Percentiles rank a stretch among this genome's conserved stretches.
phyloP scores from a whole-genome alignment of 441 rosid genomes.

The Populus hybrid region DNA sequence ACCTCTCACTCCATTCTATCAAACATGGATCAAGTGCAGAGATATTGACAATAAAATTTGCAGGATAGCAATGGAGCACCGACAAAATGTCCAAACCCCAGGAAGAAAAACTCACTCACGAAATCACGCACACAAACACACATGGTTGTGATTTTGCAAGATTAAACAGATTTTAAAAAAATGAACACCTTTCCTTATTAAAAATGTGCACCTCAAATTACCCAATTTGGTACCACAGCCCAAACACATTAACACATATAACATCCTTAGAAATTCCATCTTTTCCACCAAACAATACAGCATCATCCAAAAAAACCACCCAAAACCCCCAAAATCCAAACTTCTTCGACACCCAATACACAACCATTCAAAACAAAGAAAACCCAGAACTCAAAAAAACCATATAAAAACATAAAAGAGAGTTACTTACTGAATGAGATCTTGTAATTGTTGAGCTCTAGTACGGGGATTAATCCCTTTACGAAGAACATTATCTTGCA shows the following conservation, averaged over 20 bases:
- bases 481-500: slow-evolving; percentile 85
- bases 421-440: slow-evolving; percentile 60
- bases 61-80: neutral
- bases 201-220: neutral
- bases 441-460: slow-evolving; percentile 81
- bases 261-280: neutral
- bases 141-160: neutral
- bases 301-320: neutral
- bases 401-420: neutral
- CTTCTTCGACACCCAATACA: neutral
- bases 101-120: neutral
- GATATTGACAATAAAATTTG: neutral
- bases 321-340: neutral
- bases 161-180: neutral
- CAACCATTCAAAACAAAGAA: neutral
- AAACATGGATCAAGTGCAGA: neutral
- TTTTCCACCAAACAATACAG: neutral
- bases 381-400: neutral
- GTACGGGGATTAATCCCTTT: slow-evolving; percentile 97
- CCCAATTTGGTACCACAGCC: neutral
- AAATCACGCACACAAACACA: neutral
- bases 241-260: neutral
- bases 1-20: neutral
- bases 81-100: neutral
- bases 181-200: neutral